A percentile compares a stretch with the other conserved stretches of the same genome.
Evolutionary conservation across 768 basidiomycete genomes (phyloP).

Genomic region (Lanmaoa rubissima): DNA sequence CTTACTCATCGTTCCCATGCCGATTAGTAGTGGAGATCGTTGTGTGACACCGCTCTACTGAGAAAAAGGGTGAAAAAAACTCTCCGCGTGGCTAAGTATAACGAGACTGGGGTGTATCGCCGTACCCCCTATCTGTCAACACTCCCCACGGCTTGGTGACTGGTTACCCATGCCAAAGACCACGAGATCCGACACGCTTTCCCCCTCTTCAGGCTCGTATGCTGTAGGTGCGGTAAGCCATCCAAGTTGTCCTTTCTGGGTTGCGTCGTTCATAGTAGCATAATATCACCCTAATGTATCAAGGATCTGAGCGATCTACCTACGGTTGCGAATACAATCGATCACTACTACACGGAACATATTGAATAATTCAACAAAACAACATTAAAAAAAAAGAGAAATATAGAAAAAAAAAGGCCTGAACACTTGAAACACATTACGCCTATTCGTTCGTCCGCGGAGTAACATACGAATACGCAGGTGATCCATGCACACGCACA

Average conservation of each 20-base stretch:
- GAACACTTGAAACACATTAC: too few relatives aligned
- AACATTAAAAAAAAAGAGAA: neutral
- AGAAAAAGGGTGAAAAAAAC: neutral
- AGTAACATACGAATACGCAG: constrained; percentile 19
- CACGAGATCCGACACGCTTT: neutral
- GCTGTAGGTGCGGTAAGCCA: neutral
- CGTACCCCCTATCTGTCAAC: neutral
- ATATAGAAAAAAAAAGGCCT: neutral
- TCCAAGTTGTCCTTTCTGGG: neutral
- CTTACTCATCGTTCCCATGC: constrained; percentile 1
- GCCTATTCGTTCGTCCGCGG: constrained; percentile 15
- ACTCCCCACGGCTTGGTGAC: neutral
- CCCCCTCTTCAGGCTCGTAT: neutral
- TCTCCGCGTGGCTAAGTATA: neutral
- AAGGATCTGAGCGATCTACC: neutral
- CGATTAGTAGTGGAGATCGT: neutral
- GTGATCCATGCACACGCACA: constrained; percentile 19
- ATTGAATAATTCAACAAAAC: constrained; percentile 5
- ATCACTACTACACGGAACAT: constrained; percentile 7
- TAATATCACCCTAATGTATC: neutral
- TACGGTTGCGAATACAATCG: constrained; percentile 3
- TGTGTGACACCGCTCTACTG: neutral
- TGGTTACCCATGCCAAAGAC: neutral
- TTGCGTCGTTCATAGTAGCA: neutral
- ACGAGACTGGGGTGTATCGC: neutral